phyloP scores from a whole-genome alignment of 257 asterid species.

The Leptodermis oblonga region DNA sequence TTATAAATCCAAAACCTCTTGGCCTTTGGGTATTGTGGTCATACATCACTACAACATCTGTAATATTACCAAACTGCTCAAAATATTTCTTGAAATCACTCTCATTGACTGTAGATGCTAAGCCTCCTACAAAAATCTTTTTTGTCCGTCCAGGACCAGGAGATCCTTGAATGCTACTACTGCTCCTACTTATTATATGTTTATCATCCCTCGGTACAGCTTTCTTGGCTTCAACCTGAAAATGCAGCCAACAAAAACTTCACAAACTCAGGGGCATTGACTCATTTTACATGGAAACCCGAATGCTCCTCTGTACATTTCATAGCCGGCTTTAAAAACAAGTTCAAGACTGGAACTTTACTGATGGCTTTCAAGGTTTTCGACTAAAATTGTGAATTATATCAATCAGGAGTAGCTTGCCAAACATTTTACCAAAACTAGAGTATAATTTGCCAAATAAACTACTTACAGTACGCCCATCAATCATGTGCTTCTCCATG shows the following conservation, averaged over 20 bases:
- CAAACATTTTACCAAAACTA: neutral
- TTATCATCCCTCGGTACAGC: slow-evolving; percentile 87
- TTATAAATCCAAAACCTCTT: slow-evolving; percentile 75
- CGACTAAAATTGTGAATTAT: slow-evolving; percentile 4
- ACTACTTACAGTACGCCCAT: slow-evolving; percentile 65
- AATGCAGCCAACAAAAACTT: slow-evolving; percentile 22
- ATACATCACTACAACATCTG: slow-evolving; percentile 76
- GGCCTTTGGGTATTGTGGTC: slow-evolving; percentile 89
- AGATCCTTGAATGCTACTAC: slow-evolving; percentile 64
- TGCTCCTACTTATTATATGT: slow-evolving; percentile 46
- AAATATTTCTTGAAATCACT: slow-evolving; percentile 68
- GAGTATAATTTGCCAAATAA: slow-evolving; percentile 11
- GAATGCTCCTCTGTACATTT: neutral
- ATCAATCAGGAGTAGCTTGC: neutral
- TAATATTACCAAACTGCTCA: slow-evolving; percentile 68
- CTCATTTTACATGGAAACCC: neutral
- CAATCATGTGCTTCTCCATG: slow-evolving; percentile 71
- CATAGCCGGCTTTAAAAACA: neutral
- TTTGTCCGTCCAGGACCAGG: slow-evolving; percentile 76
- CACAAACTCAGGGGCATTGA: slow-evolving; percentile 7
- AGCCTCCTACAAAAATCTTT: slow-evolving; percentile 90
- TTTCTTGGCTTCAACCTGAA: slow-evolving; percentile 85
- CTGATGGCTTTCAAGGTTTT: neutral
- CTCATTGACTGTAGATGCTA: slow-evolving; percentile 77
- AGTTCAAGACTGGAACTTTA: neutral